Evolutionary conservation across 1,284 basidiomycete species (phyloP).

Genomic region (Entoloma clypeatum): DNA sequence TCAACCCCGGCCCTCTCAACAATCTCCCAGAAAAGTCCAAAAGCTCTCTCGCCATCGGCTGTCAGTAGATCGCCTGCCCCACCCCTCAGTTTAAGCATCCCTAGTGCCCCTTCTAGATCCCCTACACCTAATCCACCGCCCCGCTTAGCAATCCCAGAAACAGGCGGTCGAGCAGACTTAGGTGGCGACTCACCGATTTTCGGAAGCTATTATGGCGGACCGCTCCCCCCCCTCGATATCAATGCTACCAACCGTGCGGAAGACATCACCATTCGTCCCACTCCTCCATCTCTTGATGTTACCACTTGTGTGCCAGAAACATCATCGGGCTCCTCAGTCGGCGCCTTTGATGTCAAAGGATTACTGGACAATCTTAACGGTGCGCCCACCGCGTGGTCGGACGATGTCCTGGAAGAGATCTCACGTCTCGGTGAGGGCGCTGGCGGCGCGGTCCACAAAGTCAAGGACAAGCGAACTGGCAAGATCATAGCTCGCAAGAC

Average conservation of each 20-base stretch:
- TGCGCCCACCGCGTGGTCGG: constrained; percentile 49
- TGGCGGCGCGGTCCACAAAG: constrained; percentile 93
- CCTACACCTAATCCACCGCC: constrained; percentile 30
- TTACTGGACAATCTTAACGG: constrained; percentile 34
- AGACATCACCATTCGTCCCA: constrained; percentile 54
- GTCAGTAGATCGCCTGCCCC: constrained; percentile 28
- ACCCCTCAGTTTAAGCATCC: constrained; percentile 27
- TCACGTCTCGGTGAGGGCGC: constrained; percentile 89
- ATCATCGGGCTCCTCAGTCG: constrained; percentile 28
- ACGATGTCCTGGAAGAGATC: constrained; percentile 72
- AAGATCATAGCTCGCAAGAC: constrained; percentile 93
- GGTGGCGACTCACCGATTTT: constrained; percentile 27
- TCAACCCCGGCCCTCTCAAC: constrained; percentile 26
- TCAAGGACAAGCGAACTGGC: constrained; percentile 73
- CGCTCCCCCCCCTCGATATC: constrained; percentile 22
- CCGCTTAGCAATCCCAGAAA: constrained; percentile 26
- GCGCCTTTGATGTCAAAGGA: constrained; percentile 38
- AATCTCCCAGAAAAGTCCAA: constrained; percentile 33
- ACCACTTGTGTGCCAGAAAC: constrained; percentile 29
- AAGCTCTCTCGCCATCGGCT: constrained; percentile 23
- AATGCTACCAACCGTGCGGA: constrained; percentile 38
- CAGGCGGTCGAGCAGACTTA: constrained; percentile 21
- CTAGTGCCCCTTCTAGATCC: constrained; percentile 30
- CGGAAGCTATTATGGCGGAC: constrained; percentile 37
- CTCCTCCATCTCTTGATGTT: constrained; percentile 16